Percentiles rank a stretch among this genome's conserved stretches.
phyloP scores from a whole-genome alignment of 2,329 filamentous ascomycete genomes.

The Aspergillus ustus region DNA sequence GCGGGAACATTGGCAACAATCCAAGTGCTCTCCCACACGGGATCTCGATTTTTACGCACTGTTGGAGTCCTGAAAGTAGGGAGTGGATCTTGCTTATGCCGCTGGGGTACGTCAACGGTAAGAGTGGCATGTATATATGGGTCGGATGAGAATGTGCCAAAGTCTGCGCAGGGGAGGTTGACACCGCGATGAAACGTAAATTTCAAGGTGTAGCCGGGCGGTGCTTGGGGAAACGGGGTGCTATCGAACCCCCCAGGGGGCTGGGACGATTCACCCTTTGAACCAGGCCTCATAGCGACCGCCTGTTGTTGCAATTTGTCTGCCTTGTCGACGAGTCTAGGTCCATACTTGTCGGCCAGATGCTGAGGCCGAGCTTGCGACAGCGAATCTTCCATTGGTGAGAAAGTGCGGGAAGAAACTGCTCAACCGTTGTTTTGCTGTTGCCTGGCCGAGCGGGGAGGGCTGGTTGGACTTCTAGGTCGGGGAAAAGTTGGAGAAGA shows the following conservation, averaged over 20 bases:
- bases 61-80: slow-evolving; percentile 77
- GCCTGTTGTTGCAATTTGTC: slow-evolving; percentile 45
- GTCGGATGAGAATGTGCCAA: slow-evolving; percentile 77
- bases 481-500: neutral
- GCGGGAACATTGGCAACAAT: slow-evolving; percentile 83
- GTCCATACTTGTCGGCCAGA: slow-evolving; percentile 40
- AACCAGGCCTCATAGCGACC: slow-evolving; percentile 29
- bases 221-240: slow-evolving; percentile 75
- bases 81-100: slow-evolving; percentile 85
- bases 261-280: slow-evolving; percentile 26
- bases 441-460: slow-evolving; percentile 4
- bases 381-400: slow-evolving; percentile 21
- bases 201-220: slow-evolving; percentile 80
- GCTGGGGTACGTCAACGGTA: slow-evolving; percentile 68
- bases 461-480: neutral
- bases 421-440: slow-evolving; percentile 7
- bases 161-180: slow-evolving; percentile 82
- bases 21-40: slow-evolving; percentile 85
- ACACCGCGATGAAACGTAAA: slow-evolving; percentile 81
- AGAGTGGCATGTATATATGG: slow-evolving; percentile 82
- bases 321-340: slow-evolving; percentile 45
- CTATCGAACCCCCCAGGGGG: slow-evolving; percentile 79
- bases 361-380: slow-evolving; percentile 28
- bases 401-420: neutral
- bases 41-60: slow-evolving; percentile 71